phyloP scores from a whole-genome alignment of 345 rosid species.

The Eucalyptus pauciflora region DNA sequence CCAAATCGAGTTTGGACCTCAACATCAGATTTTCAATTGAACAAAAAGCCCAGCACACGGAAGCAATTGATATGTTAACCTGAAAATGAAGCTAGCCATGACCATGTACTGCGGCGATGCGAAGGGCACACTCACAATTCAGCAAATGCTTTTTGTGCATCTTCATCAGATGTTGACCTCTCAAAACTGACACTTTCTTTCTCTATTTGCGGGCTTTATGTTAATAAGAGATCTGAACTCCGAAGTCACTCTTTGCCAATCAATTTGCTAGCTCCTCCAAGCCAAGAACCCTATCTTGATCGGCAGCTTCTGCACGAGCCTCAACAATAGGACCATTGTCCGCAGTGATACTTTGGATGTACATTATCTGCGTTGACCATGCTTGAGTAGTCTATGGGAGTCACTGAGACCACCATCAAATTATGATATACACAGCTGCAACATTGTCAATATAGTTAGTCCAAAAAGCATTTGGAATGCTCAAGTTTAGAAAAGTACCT shows the following conservation, averaged over 20 bases:
- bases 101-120: neutral
- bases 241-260: neutral
- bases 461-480: neutral
- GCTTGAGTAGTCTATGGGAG: neutral
- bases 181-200: neutral
- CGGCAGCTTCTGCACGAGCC: neutral
- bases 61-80: neutral
- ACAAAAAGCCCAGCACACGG: neutral
- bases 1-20: neutral
- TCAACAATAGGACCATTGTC: neutral
- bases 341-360: neutral
- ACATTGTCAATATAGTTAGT: neutral
- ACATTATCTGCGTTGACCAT: neutral
- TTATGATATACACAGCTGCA: neutral
- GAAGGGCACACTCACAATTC: neutral
- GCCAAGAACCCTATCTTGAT: neutral
- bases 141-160: neutral
- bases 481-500: neutral
- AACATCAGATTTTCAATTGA: neutral
- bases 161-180: neutral
- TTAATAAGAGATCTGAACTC: neutral
- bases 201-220: neutral
- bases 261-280: neutral
- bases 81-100: neutral
- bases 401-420: neutral